Base-by-base conservation (phyloP, 2,329 filamentous ascomycete genomes). In the Botrytis cinerea region DNA sequence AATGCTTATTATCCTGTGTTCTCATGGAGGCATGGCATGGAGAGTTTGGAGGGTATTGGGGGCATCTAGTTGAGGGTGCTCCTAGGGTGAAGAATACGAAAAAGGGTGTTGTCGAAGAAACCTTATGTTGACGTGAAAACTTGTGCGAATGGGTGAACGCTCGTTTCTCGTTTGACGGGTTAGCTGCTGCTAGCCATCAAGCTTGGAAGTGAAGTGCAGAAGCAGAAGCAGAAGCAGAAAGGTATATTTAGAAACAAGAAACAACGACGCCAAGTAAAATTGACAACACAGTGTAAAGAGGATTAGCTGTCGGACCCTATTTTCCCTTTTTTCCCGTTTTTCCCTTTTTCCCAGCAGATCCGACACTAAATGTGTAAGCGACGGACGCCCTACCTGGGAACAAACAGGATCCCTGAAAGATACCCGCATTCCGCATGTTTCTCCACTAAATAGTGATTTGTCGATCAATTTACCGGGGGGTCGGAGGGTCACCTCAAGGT, bases 201-300 rank as follows among this genome's bases (percentile, higher is more conserved):
- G 22, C 35, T 38, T 61, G 59, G 59, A 40, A 61, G 59, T n/a
- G 59, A 20, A 59, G 45, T 46, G 59, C 45, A 43, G 61, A 63
- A 61, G 12, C 25, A 9, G 40, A 35, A 10, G 20, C 45, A 43
- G 61, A 63, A 61, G 12, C 25, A 9, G 40, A 35, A 10, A 12
- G 25, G 14, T 63, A 63, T 63, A 22, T 28, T 45, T 63, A 43
- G 61, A 63, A 63, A 63, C 38, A 20, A 63, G 16, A 63, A 63
- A 43, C 61, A 20, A 63, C 8, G 5, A 20, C 14, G 61, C 40
- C 61, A 63, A 45, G 61, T 63, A 28, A 43, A 45, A 20, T 28
- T 28, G 61, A 45, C 61, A 63, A 63, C 61, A 63, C 61, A 40
- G 28, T 54, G 48, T 14, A 54, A 51, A 51, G 48, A n/a, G 48